phyloP scores from a whole-genome alignment of 2,329 filamentous ascomycete species.

The Cordyceps militaris region DNA sequence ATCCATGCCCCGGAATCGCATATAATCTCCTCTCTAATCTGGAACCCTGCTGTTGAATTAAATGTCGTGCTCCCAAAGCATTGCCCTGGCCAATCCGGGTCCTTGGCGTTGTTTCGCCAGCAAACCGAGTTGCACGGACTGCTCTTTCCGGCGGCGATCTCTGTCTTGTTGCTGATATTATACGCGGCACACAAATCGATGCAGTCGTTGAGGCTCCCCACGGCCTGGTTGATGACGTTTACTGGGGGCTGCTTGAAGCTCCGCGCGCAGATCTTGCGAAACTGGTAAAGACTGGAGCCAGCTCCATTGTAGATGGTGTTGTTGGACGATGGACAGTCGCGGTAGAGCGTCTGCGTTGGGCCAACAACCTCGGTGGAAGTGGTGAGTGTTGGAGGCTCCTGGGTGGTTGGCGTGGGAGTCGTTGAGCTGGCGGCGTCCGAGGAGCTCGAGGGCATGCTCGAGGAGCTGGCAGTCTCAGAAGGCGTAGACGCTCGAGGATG shows the following conservation, averaged over 20 bases:
- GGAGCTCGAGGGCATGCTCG: too few species aligned
- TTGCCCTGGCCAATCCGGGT: conserved; percentile 11
- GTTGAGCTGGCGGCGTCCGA: too few species aligned
- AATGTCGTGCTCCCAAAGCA: conserved; percentile 12
- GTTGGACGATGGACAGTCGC: conserved; percentile 14
- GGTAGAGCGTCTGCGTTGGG: conserved; percentile 10
- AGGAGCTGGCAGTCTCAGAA: neutral
- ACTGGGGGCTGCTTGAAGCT: neutral
- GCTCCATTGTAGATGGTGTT: conserved; percentile 10
- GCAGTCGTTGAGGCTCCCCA: conserved; percentile 14
- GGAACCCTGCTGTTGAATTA: conserved; percentile 9
- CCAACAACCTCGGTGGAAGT: conserved; percentile 1
- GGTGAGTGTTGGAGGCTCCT: neutral
- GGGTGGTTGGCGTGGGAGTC: neutral
- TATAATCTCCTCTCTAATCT: neutral
- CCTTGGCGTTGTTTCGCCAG: conserved; percentile 12
- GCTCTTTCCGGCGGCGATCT: conserved; percentile 1
- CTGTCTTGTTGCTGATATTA: conserved; percentile 13
- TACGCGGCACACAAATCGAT: conserved; percentile 13
- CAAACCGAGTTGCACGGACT: conserved; percentile 13
- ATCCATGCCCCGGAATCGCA: conserved; percentile 14
- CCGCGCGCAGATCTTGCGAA: conserved; percentile 13
- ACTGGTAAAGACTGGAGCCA: conserved; percentile 5
- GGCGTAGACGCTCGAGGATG: neutral
- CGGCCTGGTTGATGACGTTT: conserved; percentile 8